A percentile compares a stretch with the other conserved stretches of the same genome.
These are phyloP conservation scores for Rhynchospora pubera DNA, from an alignment of 176 grass and related monocot species.

Conservation along the genomic window DNA sequence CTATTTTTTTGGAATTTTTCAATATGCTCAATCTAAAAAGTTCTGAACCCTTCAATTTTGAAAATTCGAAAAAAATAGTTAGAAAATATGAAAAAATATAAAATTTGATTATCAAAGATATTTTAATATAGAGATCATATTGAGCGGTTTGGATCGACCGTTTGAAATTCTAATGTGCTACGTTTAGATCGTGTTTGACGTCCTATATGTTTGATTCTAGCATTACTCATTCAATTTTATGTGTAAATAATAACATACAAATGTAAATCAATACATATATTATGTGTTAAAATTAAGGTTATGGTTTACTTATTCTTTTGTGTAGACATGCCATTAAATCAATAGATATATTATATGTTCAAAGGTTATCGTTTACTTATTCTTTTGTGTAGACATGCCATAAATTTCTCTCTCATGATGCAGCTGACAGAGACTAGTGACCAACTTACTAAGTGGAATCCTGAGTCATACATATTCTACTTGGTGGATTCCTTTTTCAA, in stretches of 20 bases:
- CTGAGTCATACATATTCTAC: background rate
- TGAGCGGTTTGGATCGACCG: no score
- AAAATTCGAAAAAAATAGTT: no score
- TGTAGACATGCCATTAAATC: background rate
- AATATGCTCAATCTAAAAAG: no score
- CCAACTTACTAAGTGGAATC: constrained; percentile 16
- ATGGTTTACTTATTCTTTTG: background rate
- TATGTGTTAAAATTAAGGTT: background rate
- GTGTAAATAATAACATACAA: background rate
- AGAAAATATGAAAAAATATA: no score
- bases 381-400: background rate
- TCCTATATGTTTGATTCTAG: no score
- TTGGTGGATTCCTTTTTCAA: background rate
- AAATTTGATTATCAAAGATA: no score
- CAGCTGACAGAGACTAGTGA: constrained; percentile 8
- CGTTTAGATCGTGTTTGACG: no score
- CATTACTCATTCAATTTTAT: no score
- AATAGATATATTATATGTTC: background rate
- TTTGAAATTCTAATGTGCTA: no score
- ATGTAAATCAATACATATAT: background rate
- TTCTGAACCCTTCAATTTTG: no score
- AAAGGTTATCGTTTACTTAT: background rate
- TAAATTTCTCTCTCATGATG: background rate
- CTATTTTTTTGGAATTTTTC: no score
- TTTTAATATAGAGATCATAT: no score